Conservation (phyloP, 768 basidiomycete genomes). For the Fibroporia radiculosa region DNA sequence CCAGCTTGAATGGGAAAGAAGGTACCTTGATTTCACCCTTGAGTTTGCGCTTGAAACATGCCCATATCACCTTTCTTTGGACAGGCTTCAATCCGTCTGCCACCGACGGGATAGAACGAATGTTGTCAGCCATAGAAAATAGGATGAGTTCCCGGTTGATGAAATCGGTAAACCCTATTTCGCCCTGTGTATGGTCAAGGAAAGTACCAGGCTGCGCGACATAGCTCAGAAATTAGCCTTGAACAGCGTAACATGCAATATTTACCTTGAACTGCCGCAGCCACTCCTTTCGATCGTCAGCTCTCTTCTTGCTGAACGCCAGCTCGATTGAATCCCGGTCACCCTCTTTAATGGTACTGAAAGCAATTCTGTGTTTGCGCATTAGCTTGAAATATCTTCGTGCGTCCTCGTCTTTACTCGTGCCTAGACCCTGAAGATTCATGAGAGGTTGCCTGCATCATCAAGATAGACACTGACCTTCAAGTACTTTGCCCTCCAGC, state of each 20-base stretch:
- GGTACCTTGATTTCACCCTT: conserved; percentile 87
- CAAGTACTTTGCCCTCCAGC: conserved; percentile 94
- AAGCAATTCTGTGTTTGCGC: conserved; percentile 91
- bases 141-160: conserved; percentile 97
- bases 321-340: conserved; percentile 91
- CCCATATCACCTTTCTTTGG: conserved; percentile 95
- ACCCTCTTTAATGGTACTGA: conserved; percentile 69
- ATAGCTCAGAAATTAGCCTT: background rate
- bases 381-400: conserved; percentile 91
- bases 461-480: conserved; percentile 58
- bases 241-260: background rate
- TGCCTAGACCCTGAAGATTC: conserved; percentile 81
- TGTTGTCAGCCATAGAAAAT: conserved; percentile 99
- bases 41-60: conserved; percentile 89
- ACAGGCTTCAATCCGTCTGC: conserved; percentile 96
- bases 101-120: conserved; percentile 93
- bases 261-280: conserved; percentile 76
- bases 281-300: conserved; percentile 98
- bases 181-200: conserved; percentile 79
- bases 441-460: background rate
- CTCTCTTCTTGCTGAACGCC: conserved; percentile 99
- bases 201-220: conserved; percentile 77
- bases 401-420: conserved; percentile 83
- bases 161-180: conserved; percentile 87
- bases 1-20: no score